Conservation (phyloP, 106 monocot species). For the Allium cepa region DNA sequence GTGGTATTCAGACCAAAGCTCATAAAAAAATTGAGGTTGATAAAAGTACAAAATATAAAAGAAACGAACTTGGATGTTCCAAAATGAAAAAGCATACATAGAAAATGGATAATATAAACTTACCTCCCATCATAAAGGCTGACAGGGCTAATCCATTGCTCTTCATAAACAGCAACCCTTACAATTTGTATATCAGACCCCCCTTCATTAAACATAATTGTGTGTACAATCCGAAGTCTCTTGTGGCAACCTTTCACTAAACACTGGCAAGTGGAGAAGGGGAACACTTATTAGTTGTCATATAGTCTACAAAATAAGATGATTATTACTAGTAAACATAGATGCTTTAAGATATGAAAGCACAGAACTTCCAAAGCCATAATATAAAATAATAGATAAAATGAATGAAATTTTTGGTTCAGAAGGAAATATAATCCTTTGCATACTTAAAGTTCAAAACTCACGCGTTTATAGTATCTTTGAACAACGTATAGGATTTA, state of each 20-base stretch:
- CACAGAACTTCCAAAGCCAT: neutral
- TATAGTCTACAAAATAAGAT: neutral
- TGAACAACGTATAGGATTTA: too few species aligned
- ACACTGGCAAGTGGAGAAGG: constrained; percentile 33
- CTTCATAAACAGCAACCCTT: constrained; percentile 88
- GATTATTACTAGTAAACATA: constrained; percentile 2
- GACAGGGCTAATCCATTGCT: constrained; percentile 71
- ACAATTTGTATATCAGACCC: constrained; percentile 70
- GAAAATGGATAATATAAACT: constrained; percentile 6
- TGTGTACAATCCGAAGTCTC: constrained; percentile 87
- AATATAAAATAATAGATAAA: neutral
- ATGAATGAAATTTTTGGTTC: too few species aligned
- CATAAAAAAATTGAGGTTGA: neutral
- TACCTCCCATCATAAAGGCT: constrained; percentile 59
- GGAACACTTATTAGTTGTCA: too few species aligned
- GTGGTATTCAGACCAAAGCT: too few species aligned
- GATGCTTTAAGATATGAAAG: neutral
- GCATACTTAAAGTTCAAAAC: too few species aligned
- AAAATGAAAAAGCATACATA: neutral
- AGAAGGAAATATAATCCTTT: too few species aligned
- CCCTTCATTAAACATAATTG: constrained; percentile 85
- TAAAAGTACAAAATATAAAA: neutral
- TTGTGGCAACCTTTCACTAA: constrained; percentile 97
- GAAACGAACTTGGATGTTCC: neutral
- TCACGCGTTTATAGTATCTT: too few species aligned